These are phyloP conservation scores for Talaromyces pinophilus DNA, from an alignment of 2,329 filamentous ascomycete species.

Conservation along the genomic window DNA sequence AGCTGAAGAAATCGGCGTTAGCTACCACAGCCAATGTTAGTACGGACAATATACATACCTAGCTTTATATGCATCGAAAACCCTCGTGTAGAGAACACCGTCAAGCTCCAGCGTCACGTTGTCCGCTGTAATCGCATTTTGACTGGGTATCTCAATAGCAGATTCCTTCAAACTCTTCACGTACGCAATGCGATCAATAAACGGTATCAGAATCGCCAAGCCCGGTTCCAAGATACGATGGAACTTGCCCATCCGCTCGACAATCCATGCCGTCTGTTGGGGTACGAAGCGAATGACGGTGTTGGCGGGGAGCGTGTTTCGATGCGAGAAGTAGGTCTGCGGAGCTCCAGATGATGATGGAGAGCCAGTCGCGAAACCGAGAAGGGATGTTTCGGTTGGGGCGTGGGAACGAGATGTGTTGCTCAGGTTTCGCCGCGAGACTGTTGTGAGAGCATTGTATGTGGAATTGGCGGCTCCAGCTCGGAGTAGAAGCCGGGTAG, in stretches of 20 bases:
- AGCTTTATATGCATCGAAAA: slow-evolving; percentile 98
- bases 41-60: slow-evolving; percentile 58
- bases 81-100: slow-evolving; percentile 90
- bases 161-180: slow-evolving; percentile 96
- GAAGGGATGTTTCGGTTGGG: slow-evolving; percentile 36
- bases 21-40: slow-evolving; percentile 10
- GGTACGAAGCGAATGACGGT: slow-evolving; percentile 95
- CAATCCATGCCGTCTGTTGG: slow-evolving; percentile 99
- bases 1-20: slow-evolving; percentile 56
- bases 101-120: slow-evolving; percentile 97
- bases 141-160: slow-evolving; percentile 94
- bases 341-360: slow-evolving; percentile 45
- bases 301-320: slow-evolving; percentile 75
- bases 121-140: slow-evolving; percentile 97
- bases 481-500: slow-evolving; percentile 29
- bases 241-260: slow-evolving; percentile 99
- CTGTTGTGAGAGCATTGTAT: slow-evolving; percentile 18
- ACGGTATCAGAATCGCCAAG: slow-evolving; percentile 81
- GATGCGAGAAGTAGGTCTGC: slow-evolving; percentile 74
- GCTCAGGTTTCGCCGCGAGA: slow-evolving; percentile 33
- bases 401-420: slow-evolving; percentile 33
- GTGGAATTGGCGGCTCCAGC: slow-evolving; percentile 29
- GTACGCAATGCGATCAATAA: slow-evolving; percentile 94
- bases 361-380: slow-evolving; percentile 31
- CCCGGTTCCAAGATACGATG: slow-evolving; percentile 90